phyloP scores from a whole-genome alignment of 805 yeast species.

The Zygosaccharomyces rouxii region DNA sequence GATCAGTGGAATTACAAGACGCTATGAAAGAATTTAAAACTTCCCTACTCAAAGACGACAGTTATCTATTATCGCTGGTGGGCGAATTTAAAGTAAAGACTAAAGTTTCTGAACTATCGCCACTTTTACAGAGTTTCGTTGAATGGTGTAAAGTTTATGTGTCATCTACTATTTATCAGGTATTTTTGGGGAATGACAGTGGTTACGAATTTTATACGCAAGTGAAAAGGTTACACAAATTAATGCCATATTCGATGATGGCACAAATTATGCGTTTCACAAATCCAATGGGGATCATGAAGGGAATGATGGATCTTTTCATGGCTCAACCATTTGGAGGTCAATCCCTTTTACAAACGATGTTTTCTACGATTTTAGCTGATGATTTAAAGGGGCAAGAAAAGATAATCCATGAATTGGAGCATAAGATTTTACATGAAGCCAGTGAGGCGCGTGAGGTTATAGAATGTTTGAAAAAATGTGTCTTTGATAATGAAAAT shows the following conservation, averaged over 20 bases:
- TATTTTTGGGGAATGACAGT: slow-evolving; percentile 75
- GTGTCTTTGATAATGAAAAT: slow-evolving; percentile 33
- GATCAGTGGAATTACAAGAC: slow-evolving; percentile 50
- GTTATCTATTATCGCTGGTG: slow-evolving; percentile 59
- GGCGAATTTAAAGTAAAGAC: slow-evolving; percentile 56
- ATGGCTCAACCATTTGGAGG: slow-evolving; percentile 75
- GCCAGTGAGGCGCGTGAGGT: slow-evolving; percentile 24
- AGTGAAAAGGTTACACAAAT: slow-evolving; percentile 61
- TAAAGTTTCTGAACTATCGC: slow-evolving; percentile 55
- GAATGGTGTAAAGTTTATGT: slow-evolving; percentile 81
- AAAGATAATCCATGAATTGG: slow-evolving; percentile 47
- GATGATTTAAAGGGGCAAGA: slow-evolving; percentile 70
- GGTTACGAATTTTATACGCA: slow-evolving; percentile 73
- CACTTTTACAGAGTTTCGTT: slow-evolving; percentile 61
- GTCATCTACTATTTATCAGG: slow-evolving; percentile 77
- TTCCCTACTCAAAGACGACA: slow-evolving; percentile 45
- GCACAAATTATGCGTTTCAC: slow-evolving; percentile 75
- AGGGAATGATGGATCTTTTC: slow-evolving; percentile 72
- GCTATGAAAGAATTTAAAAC: slow-evolving; percentile 58
- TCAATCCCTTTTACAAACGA: slow-evolving; percentile 63
- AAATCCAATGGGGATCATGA: slow-evolving; percentile 81
- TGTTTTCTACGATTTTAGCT: slow-evolving; percentile 65
- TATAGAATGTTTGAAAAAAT: slow-evolving; percentile 30
- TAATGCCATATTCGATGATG: slow-evolving; percentile 77
- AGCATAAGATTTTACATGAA: slow-evolving; percentile 34